phyloP scores from a whole-genome alignment of 139 green algal species.

The Closterium sp. region DNA sequence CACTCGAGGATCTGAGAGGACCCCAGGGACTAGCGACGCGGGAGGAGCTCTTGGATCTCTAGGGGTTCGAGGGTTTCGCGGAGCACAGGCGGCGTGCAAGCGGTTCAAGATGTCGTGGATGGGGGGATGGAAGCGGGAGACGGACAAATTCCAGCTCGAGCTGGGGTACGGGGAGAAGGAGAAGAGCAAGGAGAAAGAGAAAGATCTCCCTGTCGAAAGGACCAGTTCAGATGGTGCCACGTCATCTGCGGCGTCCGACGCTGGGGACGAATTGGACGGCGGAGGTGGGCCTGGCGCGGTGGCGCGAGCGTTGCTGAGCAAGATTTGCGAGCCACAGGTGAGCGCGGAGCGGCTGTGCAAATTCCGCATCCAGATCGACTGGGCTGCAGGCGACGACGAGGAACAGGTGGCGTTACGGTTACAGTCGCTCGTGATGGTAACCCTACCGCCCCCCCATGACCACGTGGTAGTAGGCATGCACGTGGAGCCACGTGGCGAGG shows the following conservation, averaged over 20 bases:
- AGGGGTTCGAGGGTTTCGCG: not conserved
- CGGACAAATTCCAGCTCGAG: constrained; percentile 36
- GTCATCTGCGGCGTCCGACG: not conserved
- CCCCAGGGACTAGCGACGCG: too few relatives aligned
- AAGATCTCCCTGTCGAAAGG: not conserved
- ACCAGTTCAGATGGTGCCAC: not conserved
- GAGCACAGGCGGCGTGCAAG: not conserved
- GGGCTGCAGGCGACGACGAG: constrained; percentile 41
- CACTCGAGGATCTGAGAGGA: too few relatives aligned
- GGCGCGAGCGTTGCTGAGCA: not conserved
- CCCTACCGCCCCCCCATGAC: constrained; percentile 33
- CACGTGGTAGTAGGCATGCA: constrained; percentile 6
- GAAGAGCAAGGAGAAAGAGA: not conserved
- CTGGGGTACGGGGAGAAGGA: constrained; percentile 34
- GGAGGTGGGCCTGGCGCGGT: not conserved
- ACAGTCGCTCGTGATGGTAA: constrained; percentile 47
- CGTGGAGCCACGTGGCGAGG: not conserved
- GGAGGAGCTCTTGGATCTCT: too few relatives aligned
- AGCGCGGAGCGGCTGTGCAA: not conserved
- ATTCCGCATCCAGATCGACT: constrained; percentile 27
- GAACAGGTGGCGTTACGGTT: constrained; percentile 31
- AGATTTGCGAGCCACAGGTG: not conserved
- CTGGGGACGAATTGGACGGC: not conserved
- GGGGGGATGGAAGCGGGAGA: constrained; percentile 33
- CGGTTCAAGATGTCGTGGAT: constrained; percentile 39